phyloP scores from a whole-genome alignment of 179 eudicot genomes.

The Heliamphora pulchella region DNA sequence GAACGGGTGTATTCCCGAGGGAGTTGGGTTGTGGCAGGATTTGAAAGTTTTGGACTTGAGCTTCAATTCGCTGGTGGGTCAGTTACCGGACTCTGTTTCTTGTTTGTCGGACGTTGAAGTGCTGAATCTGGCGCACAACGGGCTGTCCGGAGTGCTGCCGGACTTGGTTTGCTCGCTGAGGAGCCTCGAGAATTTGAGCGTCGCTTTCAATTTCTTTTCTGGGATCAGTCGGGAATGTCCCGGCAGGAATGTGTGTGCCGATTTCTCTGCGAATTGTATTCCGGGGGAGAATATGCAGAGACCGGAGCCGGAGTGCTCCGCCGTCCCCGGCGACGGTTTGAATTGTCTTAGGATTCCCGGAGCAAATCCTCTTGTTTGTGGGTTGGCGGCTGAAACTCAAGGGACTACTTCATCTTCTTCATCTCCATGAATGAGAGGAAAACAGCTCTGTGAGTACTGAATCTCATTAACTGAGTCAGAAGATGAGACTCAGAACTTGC shows the following conservation, averaged over 20 bases:
- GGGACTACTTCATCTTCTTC: not conserved
- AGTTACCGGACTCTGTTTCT: conserved; percentile 64
- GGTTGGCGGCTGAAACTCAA: not conserved
- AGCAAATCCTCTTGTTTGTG: conserved; percentile 35
- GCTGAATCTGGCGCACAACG: conserved; percentile 58
- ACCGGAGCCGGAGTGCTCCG: conserved; percentile 56
- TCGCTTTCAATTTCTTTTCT: conserved; percentile 66
- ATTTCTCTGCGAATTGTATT: conserved; percentile 61
- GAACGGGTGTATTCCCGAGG: conserved; percentile 71
- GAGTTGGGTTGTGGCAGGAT: conserved; percentile 60
- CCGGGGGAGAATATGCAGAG: conserved; percentile 61
- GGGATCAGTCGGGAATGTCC: conserved; percentile 60
- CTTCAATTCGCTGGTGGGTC: conserved; percentile 63
- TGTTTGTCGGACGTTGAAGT: conserved; percentile 61
- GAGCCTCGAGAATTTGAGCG: conserved; percentile 51
- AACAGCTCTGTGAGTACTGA: not conserved
- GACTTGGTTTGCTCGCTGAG: conserved; percentile 58
- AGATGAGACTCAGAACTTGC: conserved; percentile 13
- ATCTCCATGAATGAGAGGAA: conserved; percentile 14
- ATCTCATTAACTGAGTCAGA: conserved; percentile 13
- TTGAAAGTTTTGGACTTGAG: conserved; percentile 70
- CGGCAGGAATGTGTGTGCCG: conserved; percentile 43
- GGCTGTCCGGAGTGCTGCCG: conserved; percentile 58
- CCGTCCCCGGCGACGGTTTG: conserved; percentile 36
- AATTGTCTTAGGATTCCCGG: conserved; percentile 54